These are phyloP conservation scores for Viridothelium virens DNA, from an alignment of 495 filamentous ascomycete genomes.

Conservation along the genomic window DNA sequence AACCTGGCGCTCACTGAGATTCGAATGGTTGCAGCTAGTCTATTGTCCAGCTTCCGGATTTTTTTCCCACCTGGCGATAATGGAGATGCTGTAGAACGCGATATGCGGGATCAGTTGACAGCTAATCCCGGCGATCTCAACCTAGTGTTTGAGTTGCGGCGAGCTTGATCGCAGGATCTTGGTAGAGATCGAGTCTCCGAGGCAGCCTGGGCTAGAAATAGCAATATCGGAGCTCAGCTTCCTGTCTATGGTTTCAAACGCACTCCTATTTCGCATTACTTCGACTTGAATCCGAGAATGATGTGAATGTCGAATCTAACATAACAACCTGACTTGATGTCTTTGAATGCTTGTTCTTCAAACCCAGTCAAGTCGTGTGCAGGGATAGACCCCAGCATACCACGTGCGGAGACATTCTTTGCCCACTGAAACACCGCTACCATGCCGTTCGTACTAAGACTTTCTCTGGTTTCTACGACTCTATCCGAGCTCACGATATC, in stretches of 20 bases:
- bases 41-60: constrained; percentile 42
- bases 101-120: background rate
- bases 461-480: constrained; percentile 5
- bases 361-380: background rate
- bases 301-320: background rate
- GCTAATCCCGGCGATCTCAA: background rate
- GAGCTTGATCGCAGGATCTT: too few species aligned
- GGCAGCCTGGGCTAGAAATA: too few species aligned
- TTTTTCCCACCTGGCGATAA: constrained; percentile 38
- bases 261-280: background rate
- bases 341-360: background rate
- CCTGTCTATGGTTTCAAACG: too few species aligned
- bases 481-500: constrained; percentile 16
- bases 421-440: background rate
- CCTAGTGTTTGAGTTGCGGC: too few species aligned
- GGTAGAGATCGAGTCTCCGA: too few species aligned
- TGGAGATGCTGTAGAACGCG: background rate
- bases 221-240: too few species aligned
- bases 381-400: background rate
- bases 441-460: background rate
- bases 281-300: background rate
- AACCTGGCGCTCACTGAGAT: constrained; percentile 46
- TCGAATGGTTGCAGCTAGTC: constrained; percentile 37
- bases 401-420: background rate
- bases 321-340: background rate